A percentile compares a stretch with the other conserved stretches of the same genome.
phyloP scores from a whole-genome alignment of 2,329 filamentous ascomycete genomes.

The Cryphonectria naterciae region DNA sequence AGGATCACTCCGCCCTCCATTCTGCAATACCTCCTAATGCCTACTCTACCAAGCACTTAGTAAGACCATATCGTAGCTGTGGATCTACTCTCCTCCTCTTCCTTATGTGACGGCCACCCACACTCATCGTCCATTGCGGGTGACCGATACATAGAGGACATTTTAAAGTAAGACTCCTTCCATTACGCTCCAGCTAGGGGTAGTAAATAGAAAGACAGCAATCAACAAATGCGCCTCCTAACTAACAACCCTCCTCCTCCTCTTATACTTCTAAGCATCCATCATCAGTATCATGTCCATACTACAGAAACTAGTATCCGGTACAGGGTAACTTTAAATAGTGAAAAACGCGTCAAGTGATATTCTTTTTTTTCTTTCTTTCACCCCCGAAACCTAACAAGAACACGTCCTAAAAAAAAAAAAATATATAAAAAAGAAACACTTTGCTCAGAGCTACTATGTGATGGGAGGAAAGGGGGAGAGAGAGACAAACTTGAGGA shows the following conservation, averaged over 20 bases:
- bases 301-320: not conserved
- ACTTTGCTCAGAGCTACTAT: constrained; percentile 19
- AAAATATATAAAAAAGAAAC: not conserved
- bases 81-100: not conserved
- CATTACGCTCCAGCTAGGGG: not conserved
- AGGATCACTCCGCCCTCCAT: constrained; percentile 16
- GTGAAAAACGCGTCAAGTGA: constrained; percentile 4
- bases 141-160: not conserved
- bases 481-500: not conserved
- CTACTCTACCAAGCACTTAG: not conserved
- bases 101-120: not conserved
- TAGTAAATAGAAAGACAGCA: not conserved
- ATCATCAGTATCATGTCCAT: constrained; percentile 6
- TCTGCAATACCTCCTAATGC: not conserved
- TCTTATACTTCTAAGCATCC: not conserved
- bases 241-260: no score
- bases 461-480: not conserved
- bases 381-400: constrained; percentile 6
- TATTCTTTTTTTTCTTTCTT: constrained; percentile 3
- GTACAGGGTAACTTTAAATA: not conserved
- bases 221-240: not conserved
- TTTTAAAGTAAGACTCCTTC: not conserved
- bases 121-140: not conserved
- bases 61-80: not conserved
- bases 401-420: not conserved